These are phyloP conservation scores for Mycena maculata DNA, from an alignment of 768 basidiomycete species.

Conservation along the genomic window DNA sequence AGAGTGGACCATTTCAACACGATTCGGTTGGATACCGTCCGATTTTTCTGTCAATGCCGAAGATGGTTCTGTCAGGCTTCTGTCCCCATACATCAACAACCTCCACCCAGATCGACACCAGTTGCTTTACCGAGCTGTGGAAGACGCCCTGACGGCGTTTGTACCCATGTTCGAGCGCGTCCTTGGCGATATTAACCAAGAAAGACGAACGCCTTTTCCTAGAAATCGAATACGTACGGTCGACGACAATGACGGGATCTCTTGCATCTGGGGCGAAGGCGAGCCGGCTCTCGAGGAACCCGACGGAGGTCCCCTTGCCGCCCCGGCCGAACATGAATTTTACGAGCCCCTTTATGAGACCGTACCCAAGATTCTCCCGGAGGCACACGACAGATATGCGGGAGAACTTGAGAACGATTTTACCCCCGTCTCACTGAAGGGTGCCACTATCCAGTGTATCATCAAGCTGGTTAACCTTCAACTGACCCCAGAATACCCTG, in stretches of 20 bases:
- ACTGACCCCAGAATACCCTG: slow-evolving; percentile 41
- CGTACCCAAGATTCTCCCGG: not conserved
- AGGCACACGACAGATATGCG: slow-evolving; percentile 13
- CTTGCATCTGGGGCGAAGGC: slow-evolving; percentile 8
- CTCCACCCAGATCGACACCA: slow-evolving; percentile 33
- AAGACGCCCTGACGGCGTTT: slow-evolving; percentile 30
- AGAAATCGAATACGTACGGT: too few relatives aligned
- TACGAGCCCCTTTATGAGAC: not conserved
- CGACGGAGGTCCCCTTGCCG: not conserved
- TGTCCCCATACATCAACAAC: slow-evolving; percentile 43
- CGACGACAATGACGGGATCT: not conserved
- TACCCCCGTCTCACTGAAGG: slow-evolving; percentile 12
- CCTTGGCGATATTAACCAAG: slow-evolving; percentile 24
- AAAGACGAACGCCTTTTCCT: not conserved
- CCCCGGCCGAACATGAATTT: not conserved
- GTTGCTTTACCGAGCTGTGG: slow-evolving; percentile 32
- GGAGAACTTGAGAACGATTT: slow-evolving; percentile 15
- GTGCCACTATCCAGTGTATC: slow-evolving; percentile 43
- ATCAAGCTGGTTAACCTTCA: slow-evolving; percentile 50
- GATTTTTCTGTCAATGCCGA: slow-evolving; percentile 37
- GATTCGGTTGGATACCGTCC: slow-evolving; percentile 38
- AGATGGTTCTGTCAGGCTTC: slow-evolving; percentile 30
- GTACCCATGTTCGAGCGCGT: slow-evolving; percentile 43
- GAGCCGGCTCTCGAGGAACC: not conserved
- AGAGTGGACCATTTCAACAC: too few relatives aligned